Evolutionary conservation across 371 early-diverging fungal genomes (phyloP), one percentile per base, ranked within the genome.

Genomic region (Zychaea mexicana): DNA sequence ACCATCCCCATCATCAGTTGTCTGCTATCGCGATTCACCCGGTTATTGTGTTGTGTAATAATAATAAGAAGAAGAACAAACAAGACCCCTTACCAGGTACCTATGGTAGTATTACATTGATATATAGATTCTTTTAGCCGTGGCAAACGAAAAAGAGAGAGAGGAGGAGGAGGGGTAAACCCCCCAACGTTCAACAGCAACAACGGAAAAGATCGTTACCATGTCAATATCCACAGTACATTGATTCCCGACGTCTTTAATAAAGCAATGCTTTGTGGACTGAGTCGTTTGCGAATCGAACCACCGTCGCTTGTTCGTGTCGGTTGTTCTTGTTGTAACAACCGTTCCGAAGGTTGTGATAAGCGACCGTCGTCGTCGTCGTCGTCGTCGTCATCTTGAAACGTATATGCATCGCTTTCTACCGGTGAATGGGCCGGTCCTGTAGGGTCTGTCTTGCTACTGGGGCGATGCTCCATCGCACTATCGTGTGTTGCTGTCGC

Each of bases 191-290:
- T n/a, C n/a, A n/a, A n/a, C n/a, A n/a, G n/a, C n/a, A n/a, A n/a
- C n/a, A n/a, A n/a, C n/a, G n/a, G n/a, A 15, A 19, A 60, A 21
- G 2, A 17, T 9, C 60, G 53, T 42, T 80, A 80, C 80, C 81
- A 81, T 52, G 72, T 72, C 24, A 78, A 42, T 57, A 81, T 77
- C 82, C 82, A 81, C 26, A 77, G 64, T 19, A 81, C 19, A 55
- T 81, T 81, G 28, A 78, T 72, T 13, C 70, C 71, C 3, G 73
- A 71, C 2, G 73, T 55, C 52, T 73, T 73, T 24, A 77, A 22
- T 6, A 74, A 55, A 4, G 66, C 69, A 22, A 70, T 72, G 36
- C 57, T 66, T 8, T 70, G 67, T 62, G 53, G 38, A 33, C 55
- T 62, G 5, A 57, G 59, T 47, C 17, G 28, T 8, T 39, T 21